phyloP scores from a whole-genome alignment of 1,284 basidiomycete genomes.

The Cutaneotrichosporon sp. region DNA sequence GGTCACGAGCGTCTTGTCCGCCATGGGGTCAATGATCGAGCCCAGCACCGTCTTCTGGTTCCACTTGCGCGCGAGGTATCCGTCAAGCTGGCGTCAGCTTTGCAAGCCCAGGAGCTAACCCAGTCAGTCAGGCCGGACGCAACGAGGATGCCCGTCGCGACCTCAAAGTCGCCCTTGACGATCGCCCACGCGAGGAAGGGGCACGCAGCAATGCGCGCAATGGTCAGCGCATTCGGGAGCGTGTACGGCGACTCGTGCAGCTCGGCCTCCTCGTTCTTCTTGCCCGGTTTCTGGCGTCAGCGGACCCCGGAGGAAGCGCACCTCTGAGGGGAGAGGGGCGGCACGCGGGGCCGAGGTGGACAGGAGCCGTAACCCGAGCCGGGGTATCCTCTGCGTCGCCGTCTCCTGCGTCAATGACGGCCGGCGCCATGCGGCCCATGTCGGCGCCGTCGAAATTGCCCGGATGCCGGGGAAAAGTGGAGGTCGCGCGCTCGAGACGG shows the following conservation, averaged over 20 bases:
- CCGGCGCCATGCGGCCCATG: neutral
- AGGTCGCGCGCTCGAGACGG: neutral
- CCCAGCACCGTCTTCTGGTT: constrained; percentile 87
- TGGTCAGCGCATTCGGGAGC: constrained; percentile 85
- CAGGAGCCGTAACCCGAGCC: neutral
- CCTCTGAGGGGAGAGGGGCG: neutral
- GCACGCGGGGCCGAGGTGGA: neutral
- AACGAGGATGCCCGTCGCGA: constrained; percentile 78
- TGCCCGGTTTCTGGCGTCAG: neutral
- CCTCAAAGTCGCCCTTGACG: constrained; percentile 73
- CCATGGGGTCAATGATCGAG: constrained; percentile 93
- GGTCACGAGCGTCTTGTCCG: constrained; percentile 95
- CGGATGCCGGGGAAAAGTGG: neutral
- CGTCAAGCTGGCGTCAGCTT: constrained; percentile 67
- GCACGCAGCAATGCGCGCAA: constrained; percentile 81
- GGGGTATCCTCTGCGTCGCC: neutral
- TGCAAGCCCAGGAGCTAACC: constrained; percentile 61
- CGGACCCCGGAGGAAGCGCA: neutral
- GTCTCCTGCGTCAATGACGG: neutral
- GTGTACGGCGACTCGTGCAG: constrained; percentile 91
- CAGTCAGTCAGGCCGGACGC: constrained; percentile 89
- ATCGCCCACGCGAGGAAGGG: constrained; percentile 92
- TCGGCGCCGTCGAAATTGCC: neutral
- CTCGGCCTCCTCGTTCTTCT: constrained; percentile 14
- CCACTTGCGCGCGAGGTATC: constrained; percentile 82